Base-by-base conservation (phyloP, 805 yeast species). In the Yarrowia sp. region DNA sequence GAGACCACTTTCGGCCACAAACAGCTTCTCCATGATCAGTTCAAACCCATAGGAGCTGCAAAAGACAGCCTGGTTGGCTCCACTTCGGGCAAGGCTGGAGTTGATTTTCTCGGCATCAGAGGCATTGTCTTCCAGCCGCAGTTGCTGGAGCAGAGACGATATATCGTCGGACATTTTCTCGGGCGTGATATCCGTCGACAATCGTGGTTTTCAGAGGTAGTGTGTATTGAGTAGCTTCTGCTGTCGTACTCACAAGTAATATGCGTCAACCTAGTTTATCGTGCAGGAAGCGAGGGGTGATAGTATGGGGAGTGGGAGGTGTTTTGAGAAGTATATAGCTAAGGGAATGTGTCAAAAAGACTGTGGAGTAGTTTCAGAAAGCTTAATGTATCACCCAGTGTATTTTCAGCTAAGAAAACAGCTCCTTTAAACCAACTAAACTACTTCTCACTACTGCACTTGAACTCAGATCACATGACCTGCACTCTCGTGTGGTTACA, bases 281-380 rank as follows among this genome's bases (percentile, higher is more conserved):
- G 50, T 58, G 64, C 64, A 58, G 64, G 64, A 58, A 43, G 61
- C 61, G 61, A 55, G 61, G 56, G 61, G 61, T 55, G 61, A 40
- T 55, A 40, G 58, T n/a, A 40, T 5, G n/a, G 44, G 17, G 15
- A 3, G 15, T 39, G 17, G 17, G 19, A n/a, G 43, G 44, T n/a
- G 19, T 9, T 15, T 14, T 1, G 30, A 24, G 30, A 24, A 24
- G 30, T 7, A 7, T 24, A 24, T 24, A 7, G 30, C 30, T 24
- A 24, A 7, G 0, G 30, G 30, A 24, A 24, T 24, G 6, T 24
- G 30, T 24, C 30, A 24, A 24, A 24, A 24, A 24, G 3, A 24
- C 30, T 4, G 30, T 24, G 6, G 30, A 5, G 6, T 24, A 7
- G 30, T 24, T 24, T 7, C 6, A 24, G 30, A 24, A 7, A 7